Evolutionary conservation across 2,329 filamentous ascomycete genomes (phyloP).

Genomic region (Colletotrichum orbiculare): DNA sequence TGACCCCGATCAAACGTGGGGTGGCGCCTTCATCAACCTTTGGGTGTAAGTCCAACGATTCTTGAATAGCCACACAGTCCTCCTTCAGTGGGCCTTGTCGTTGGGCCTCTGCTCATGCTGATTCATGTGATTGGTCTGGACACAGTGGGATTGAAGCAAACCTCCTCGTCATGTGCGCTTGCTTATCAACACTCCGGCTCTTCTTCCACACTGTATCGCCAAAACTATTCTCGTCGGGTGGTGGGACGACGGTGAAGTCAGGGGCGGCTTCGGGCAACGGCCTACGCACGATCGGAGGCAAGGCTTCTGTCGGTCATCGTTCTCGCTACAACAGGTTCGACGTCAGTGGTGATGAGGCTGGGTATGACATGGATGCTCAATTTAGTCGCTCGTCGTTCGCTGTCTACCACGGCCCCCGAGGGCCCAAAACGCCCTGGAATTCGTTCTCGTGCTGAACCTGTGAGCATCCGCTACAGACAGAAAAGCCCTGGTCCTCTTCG

Average conservation of each 20-base stretch:
- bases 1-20: slow-evolving; percentile 43
- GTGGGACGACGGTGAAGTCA: slow-evolving; percentile 9
- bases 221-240: slow-evolving; percentile 34
- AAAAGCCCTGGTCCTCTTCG: too few relatives aligned
- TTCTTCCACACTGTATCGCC: slow-evolving; percentile 46
- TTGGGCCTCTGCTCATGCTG: too few relatives aligned
- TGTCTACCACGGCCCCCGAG: too few relatives aligned
- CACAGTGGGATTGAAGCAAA: slow-evolving; percentile 50
- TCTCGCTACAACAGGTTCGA: slow-evolving; percentile 21
- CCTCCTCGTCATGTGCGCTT: slow-evolving; percentile 52
- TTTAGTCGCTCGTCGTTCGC: too few relatives aligned
- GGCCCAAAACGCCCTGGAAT: too few relatives aligned
- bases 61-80: too few relatives aligned
- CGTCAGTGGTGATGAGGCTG: slow-evolving; percentile 6
- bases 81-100: too few relatives aligned
- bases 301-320: neutral
- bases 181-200: slow-evolving; percentile 45
- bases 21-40: slow-evolving; percentile 40
- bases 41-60: slow-evolving; percentile 41
- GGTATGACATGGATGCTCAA: slow-evolving; percentile 3
- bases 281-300: slow-evolving; percentile 9
- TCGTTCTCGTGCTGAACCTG: too few relatives aligned
- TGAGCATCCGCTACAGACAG: too few relatives aligned
- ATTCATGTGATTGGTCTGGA: too few relatives aligned
- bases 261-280: neutral